Evolutionary conservation across 306 rosid species (phyloP).

Genomic region (Styphnolobium japonicum): DNA sequence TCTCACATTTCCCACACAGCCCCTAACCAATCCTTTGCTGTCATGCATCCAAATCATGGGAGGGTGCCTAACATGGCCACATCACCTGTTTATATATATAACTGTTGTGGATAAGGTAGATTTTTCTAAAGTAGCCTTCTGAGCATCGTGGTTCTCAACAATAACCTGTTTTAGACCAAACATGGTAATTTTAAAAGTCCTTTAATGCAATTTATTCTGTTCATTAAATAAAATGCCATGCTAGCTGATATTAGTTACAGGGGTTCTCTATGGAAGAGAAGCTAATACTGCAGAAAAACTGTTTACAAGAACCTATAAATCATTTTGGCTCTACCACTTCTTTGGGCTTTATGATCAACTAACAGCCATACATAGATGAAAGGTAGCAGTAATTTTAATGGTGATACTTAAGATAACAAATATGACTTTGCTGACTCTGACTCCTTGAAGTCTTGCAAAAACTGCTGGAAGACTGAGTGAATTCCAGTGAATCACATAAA

Average conservation of each 20-base stretch:
- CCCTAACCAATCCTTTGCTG: no score
- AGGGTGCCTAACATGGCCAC: background rate
- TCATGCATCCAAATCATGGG: no score
- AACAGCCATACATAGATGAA: constrained; percentile 39
- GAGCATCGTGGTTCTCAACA: background rate
- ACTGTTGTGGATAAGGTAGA: background rate
- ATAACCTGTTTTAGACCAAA: constrained; percentile 7
- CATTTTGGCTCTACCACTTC: constrained; percentile 43
- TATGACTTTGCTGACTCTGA: constrained; percentile 34
- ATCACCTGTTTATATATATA: background rate
- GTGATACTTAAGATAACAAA: constrained; percentile 25
- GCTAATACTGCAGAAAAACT: constrained; percentile 57
- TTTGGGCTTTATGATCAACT: constrained; percentile 40
- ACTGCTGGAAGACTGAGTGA: constrained; percentile 46
- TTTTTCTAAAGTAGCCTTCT: background rate
- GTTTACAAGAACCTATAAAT: constrained; percentile 51
- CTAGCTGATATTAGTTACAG: constrained; percentile 29
- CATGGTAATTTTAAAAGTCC: background rate
- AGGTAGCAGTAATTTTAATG: constrained; percentile 34
- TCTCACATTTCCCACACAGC: no score
- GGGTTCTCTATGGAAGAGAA: constrained; percentile 27
- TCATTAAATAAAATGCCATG: constrained; percentile 29
- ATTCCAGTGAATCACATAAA: constrained; percentile 49
- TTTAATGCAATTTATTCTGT: constrained; percentile 18
- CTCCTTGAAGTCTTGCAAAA: constrained; percentile 32